Percentiles rank a stretch among this genome's conserved stretches.
phyloP scores from a whole-genome alignment of 495 filamentous ascomycete species.

The Aspergillus sclerotiicarbonarius region DNA sequence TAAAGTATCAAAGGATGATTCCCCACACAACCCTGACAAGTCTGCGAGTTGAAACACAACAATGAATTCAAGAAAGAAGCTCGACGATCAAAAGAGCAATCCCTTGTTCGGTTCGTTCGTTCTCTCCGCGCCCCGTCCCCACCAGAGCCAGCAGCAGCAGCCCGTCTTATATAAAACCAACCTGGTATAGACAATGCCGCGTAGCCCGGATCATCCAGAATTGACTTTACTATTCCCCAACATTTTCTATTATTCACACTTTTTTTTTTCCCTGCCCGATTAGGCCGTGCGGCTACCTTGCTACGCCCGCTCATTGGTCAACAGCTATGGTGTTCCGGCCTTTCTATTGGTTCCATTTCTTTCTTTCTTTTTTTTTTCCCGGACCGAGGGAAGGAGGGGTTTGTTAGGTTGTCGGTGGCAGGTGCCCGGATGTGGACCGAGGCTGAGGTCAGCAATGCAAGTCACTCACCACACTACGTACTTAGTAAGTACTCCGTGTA shows the following conservation, averaged over 20 bases:
- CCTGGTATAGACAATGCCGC: constrained; percentile 1
- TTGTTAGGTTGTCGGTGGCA: no score
- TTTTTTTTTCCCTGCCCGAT: neutral
- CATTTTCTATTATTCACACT: neutral
- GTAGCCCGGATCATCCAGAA: neutral
- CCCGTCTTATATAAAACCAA: neutral
- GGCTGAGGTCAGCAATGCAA: no score
- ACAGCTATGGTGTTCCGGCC: neutral
- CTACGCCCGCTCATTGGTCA: neutral
- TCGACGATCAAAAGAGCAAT: neutral
- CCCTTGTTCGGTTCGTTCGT: neutral
- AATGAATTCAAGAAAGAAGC: no score
- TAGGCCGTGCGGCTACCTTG: no score
- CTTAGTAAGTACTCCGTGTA: no score
- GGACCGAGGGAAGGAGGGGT: neutral
- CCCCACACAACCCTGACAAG: no score
- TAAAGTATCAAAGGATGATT: neutral
- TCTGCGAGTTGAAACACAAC: no score
- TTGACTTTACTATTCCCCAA: neutral
- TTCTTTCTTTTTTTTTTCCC: constrained; percentile 5
- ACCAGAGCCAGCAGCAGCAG: neutral
- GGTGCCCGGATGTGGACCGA: no score
- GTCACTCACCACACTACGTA: no score
- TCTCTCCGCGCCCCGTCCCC: neutral
- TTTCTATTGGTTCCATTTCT: neutral